Evolutionary conservation across 495 filamentous ascomycete species (phyloP).

Genomic region (Penicillium subrubescens): DNA sequence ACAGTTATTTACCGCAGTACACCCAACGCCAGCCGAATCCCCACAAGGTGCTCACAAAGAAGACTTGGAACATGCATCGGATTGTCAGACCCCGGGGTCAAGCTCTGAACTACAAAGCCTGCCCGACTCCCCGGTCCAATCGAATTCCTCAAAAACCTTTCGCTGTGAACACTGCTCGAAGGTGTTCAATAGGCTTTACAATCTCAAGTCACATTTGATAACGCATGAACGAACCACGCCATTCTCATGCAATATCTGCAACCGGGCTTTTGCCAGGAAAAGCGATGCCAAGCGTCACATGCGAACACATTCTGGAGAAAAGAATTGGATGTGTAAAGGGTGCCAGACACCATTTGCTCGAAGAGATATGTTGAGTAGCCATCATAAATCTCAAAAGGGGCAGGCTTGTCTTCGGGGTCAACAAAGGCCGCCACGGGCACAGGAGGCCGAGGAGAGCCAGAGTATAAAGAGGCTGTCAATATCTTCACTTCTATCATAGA

Average conservation of each 20-base stretch:
- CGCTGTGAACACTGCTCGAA: background rate
- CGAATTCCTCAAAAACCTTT: background rate
- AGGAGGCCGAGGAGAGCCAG: background rate
- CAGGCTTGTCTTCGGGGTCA: background rate
- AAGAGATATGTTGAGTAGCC: background rate
- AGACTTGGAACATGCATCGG: background rate
- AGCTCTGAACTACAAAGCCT: background rate
- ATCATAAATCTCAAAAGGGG: background rate
- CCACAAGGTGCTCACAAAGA: background rate
- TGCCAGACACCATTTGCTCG: background rate
- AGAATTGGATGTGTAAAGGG: background rate
- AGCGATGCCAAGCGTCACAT: slow-evolving; percentile 1
- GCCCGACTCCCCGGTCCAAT: background rate
- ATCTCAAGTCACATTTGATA: background rate
- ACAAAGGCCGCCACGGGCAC: background rate
- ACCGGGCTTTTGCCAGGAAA: background rate
- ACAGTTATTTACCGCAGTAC: background rate
- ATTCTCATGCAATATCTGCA: background rate
- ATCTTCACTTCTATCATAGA: background rate
- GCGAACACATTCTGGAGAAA: background rate
- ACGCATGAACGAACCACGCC: background rate
- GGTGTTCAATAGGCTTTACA: background rate
- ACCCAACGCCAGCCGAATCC: background rate
- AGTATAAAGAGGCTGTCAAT: background rate
- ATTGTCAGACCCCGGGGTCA: background rate